Evolutionary conservation across 306 rosid species (phyloP).

Genomic region (Abrus precatorius): DNA sequence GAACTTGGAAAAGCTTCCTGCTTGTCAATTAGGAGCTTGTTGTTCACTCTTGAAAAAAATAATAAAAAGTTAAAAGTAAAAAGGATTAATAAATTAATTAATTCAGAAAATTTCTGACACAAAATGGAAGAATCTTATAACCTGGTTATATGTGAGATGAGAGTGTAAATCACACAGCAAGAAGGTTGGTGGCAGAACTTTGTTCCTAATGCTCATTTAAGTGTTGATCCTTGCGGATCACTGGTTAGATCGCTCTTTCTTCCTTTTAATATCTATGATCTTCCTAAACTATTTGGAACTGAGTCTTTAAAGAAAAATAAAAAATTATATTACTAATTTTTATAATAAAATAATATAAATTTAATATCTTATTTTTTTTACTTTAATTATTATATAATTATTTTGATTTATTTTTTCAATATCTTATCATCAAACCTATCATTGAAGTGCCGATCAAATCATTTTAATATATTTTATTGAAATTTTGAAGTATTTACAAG

Average conservation of each 20-base stretch:
- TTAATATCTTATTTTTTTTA: too few relatives aligned
- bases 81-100: background rate
- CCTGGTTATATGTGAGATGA: background rate
- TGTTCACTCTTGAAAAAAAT: background rate
- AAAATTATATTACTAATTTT: background rate
- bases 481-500: background rate
- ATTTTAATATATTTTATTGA: background rate
- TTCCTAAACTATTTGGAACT: too few relatives aligned
- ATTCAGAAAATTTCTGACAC: background rate
- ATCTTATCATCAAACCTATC: too few relatives aligned
- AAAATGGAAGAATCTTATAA: background rate
- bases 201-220: background rate
- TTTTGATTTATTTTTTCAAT: too few relatives aligned
- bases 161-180: background rate
- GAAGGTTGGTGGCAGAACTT: constrained; percentile 17
- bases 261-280: background rate
- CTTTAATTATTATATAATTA: too few relatives aligned
- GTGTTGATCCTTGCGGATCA: constrained; percentile 10
- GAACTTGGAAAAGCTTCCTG: background rate
- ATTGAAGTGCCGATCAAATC: too few relatives aligned
- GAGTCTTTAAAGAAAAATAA: background rate
- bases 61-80: background rate
- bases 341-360: too few relatives aligned
- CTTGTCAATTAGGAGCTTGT: background rate
- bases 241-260: constrained; percentile 13